Evolutionary conservation across 2,329 filamentous ascomycete species (phyloP).

Genomic region (Fusarium coffeatum): DNA sequence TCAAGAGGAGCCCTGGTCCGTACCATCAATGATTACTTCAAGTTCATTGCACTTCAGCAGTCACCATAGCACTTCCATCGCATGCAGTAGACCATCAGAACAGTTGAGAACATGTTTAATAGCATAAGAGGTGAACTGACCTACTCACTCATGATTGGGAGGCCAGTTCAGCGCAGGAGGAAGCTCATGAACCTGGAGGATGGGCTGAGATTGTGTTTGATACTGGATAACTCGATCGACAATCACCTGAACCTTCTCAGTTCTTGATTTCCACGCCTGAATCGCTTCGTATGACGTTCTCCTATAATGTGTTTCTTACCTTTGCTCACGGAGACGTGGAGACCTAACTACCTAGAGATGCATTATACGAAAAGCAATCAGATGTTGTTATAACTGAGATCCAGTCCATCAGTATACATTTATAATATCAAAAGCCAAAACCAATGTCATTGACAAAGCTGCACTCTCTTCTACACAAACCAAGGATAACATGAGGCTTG

Average conservation of each 20-base stretch:
- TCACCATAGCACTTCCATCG: not conserved
- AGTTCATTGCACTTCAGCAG: not conserved
- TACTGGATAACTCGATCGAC: not conserved
- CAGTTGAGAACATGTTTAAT: not conserved
- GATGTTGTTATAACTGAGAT: not conserved
- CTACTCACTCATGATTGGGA: not conserved
- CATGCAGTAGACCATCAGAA: fast-evolving
- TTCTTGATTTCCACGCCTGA: not conserved
- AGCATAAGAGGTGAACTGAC: not conserved
- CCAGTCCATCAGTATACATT: not conserved
- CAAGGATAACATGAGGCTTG: not conserved
- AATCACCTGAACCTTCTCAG: not conserved
- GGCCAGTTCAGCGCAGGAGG: not conserved
- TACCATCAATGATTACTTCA: not conserved
- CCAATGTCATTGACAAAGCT: fast-evolving
- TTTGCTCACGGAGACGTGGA: not conserved
- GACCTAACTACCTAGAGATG: not conserved
- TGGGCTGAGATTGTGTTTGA: not conserved
- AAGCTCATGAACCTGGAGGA: not conserved
- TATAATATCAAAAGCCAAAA: not conserved
- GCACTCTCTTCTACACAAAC: not conserved
- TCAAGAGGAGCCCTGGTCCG: not conserved
- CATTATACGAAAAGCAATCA: not conserved
- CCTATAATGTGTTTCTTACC: not conserved
- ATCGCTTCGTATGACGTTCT: not conserved